These are phyloP conservation scores for Xylariaceae sp. DNA, from an alignment of 2,329 filamentous ascomycete genomes.

Conservation along the genomic window DNA sequence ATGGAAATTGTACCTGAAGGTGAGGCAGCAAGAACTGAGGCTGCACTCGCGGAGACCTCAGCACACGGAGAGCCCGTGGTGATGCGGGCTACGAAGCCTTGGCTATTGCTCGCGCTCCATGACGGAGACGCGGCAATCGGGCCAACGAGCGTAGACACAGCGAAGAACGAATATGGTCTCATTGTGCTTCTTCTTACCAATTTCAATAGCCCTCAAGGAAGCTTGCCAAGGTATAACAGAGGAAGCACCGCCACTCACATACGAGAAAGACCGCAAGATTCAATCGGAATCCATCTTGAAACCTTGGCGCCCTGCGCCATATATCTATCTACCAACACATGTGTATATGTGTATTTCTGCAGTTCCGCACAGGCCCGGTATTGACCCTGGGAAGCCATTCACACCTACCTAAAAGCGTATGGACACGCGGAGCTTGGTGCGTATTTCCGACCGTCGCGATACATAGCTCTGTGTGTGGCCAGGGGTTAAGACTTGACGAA, in stretches of 20 bases:
- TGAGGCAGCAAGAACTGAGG: not conserved
- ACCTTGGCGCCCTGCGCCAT: too few species aligned
- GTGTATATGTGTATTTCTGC: not conserved
- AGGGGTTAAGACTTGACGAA: not conserved
- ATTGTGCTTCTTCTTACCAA: not conserved
- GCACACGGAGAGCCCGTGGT: not conserved
- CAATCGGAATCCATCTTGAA: not conserved
- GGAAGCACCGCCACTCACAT: too few species aligned
- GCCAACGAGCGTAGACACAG: not conserved
- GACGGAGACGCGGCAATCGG: not conserved
- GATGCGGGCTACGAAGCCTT: not conserved
- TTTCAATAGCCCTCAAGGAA: not conserved
- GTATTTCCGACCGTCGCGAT: too few species aligned
- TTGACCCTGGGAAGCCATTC: not conserved
- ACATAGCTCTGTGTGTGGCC: not conserved
- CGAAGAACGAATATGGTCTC: not conserved
- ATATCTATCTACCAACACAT: not conserved
- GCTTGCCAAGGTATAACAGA: too few species aligned
- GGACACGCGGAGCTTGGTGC: not conserved
- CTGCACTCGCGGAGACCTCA: not conserved
- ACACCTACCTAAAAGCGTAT: constrained; percentile 1
- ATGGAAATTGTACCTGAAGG: not conserved
- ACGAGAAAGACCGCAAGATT: not conserved
- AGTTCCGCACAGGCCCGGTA: not conserved
- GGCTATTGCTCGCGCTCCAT: not conserved